Conservation (phyloP, 2,329 filamentous ascomycete species). For the Metarhizium sp. region DNA sequence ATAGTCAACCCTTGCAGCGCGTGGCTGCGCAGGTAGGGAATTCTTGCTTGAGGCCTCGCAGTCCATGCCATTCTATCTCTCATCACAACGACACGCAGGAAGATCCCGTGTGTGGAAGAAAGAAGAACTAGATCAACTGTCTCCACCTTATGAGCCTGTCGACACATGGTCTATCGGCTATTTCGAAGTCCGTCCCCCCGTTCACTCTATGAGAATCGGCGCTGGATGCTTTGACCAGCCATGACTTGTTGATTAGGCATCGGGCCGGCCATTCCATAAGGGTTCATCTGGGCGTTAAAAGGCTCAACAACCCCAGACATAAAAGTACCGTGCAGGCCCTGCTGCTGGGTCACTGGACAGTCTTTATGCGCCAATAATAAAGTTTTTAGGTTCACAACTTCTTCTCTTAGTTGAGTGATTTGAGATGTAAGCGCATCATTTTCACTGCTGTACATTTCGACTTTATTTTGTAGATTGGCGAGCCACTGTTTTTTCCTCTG, state of each 20-base stretch:
- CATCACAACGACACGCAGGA: not conserved
- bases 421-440: slow-evolving; percentile 81
- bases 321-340: slow-evolving; percentile 50
- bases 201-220: slow-evolving; percentile 45
- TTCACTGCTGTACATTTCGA: slow-evolving; percentile 85
- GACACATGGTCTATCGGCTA: too few species aligned
- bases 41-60: not conserved
- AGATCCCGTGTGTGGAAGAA: too few species aligned
- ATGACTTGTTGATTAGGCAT: slow-evolving; percentile 42
- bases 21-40: not conserved
- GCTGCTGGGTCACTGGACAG: slow-evolving; percentile 83
- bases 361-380: slow-evolving; percentile 91
- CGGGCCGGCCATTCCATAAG: slow-evolving; percentile 46
- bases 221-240: slow-evolving; percentile 43
- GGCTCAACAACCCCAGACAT: slow-evolving; percentile 48
- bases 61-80: not conserved
- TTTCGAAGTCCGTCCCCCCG: not conserved
- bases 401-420: slow-evolving; percentile 77
- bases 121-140: not conserved
- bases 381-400: slow-evolving; percentile 91
- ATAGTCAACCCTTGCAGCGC: not conserved
- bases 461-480: slow-evolving; percentile 85
- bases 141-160: not conserved
- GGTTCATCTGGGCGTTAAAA: slow-evolving; percentile 47
- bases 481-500: slow-evolving; percentile 99